Evolutionary conservation across 352 stramenopile species (phyloP).

Genomic region (Pythium aquatile): DNA sequence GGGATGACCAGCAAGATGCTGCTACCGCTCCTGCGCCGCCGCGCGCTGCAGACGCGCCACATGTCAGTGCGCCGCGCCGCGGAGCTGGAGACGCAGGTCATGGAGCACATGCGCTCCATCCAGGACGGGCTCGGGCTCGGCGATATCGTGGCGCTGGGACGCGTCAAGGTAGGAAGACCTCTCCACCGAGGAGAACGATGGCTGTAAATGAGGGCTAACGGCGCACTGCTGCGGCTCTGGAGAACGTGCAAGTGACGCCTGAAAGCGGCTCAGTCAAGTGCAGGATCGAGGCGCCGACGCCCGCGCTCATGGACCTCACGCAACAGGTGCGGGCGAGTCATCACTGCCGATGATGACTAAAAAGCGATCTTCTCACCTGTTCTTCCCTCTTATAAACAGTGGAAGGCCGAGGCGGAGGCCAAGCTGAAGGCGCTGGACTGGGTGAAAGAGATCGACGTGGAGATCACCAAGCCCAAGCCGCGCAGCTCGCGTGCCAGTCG

Average conservation of each 20-base stretch:
- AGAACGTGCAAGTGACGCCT: conserved; percentile 56
- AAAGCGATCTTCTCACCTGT: conserved; percentile 1
- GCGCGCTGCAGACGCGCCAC: conserved; percentile 14
- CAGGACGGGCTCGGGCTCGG: conserved; percentile 69
- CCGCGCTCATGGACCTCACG: conserved; percentile 65
- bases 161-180: conserved; percentile 57
- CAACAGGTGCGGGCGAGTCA: conserved; percentile 38
- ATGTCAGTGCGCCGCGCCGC: conserved; percentile 65
- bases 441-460: conserved; percentile 68
- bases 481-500: conserved; percentile 65
- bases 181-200: neutral
- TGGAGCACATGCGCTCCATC: conserved; percentile 68
- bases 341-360: neutral
- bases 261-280: conserved; percentile 55
- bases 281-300: conserved; percentile 70
- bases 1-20: conserved; percentile 8
- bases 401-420: conserved; percentile 52
- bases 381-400: conserved; percentile 35
- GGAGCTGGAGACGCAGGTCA: conserved; percentile 72
- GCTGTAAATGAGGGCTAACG: neutral
- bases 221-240: conserved; percentile 1
- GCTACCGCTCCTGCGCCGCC: conserved; percentile 26
- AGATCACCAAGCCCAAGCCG: conserved; percentile 57
- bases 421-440: conserved; percentile 64
- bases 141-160: conserved; percentile 73